phyloP scores from a whole-genome alignment of 1,284 basidiomycete genomes.

The Leccinum ambiguum region DNA sequence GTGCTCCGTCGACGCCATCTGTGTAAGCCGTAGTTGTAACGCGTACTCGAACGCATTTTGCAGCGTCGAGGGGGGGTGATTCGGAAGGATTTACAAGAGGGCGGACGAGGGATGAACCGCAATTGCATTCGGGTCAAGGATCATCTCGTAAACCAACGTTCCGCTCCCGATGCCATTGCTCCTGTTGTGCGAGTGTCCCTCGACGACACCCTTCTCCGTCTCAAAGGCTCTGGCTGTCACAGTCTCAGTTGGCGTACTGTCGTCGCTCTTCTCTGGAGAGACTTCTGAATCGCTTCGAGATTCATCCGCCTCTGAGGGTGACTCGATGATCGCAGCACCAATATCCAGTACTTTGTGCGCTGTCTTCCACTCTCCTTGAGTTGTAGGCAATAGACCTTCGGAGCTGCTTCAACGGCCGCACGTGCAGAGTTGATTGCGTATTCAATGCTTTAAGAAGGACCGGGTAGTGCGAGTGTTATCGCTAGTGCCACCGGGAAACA shows the following conservation, averaged over 20 bases:
- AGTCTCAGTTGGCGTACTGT: conserved; percentile 2
- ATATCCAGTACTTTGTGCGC: too few relatives aligned
- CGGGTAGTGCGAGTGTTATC: conserved; percentile 33
- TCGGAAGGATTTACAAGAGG: conserved; percentile 53
- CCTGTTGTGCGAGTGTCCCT: conserved; percentile 1
- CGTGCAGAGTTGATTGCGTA: conserved; percentile 72
- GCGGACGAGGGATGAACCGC: conserved; percentile 46
- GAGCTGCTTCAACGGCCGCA: conserved; percentile 74
- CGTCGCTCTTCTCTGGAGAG: too few relatives aligned
- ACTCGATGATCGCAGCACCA: too few relatives aligned
- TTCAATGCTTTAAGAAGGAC: conserved; percentile 64
- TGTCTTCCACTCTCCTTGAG: conserved; percentile 71
- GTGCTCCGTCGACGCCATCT: conserved; percentile 81
- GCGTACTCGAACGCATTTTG: conserved; percentile 76
- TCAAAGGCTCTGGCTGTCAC: conserved; percentile 14
- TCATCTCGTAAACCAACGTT: conserved; percentile 18
- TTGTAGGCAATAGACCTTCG: conserved; percentile 78
- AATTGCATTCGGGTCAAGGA: conserved; percentile 38
- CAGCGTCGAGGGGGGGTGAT: conserved; percentile 51
- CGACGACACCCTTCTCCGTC: conserved; percentile 10
- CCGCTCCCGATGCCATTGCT: conserved; percentile 5
- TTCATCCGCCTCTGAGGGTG: too few relatives aligned
- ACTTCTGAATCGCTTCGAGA: too few relatives aligned
- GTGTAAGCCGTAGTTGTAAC: conserved; percentile 86
- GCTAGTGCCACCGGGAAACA: too few relatives aligned